Conservation (phyloP, 208 protist species). For the Herpetomonas samuelpessoai region DNA sequence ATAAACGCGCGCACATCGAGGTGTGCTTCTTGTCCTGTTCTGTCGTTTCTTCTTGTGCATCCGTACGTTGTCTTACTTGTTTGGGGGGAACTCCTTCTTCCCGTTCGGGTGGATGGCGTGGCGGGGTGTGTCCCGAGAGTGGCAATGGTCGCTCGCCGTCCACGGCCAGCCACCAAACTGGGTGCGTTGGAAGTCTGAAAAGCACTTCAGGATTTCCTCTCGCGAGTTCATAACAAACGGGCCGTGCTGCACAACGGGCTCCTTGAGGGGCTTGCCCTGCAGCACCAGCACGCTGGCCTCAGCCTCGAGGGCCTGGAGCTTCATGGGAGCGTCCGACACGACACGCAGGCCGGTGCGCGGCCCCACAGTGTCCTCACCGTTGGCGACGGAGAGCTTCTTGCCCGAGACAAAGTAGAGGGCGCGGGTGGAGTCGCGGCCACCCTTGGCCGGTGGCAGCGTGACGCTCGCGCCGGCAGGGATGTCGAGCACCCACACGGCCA, state of each 20-base stretch:
- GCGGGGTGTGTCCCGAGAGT: conserved; percentile 33
- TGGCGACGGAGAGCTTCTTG: conserved; percentile 13
- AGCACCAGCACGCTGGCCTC: conserved; percentile 45
- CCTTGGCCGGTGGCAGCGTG: conserved; percentile 24
- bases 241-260: conserved; percentile 89
- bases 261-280: conserved; percentile 65
- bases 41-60: too few relatives aligned
- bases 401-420: conserved; percentile 44
- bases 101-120: conserved; percentile 35
- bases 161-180: conserved; percentile 65
- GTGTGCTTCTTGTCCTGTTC: too few relatives aligned
- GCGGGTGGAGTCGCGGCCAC: conserved; percentile 22
- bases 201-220: conserved; percentile 86
- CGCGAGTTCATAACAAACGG: conserved; percentile 95
- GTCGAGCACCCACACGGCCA: conserved; percentile 42
- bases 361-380: conserved; percentile 11
- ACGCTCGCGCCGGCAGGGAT: conserved; percentile 26
- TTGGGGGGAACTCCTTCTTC: conserved; percentile 30
- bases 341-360: conserved; percentile 26
- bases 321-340: conserved; percentile 18
- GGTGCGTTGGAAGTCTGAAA: conserved; percentile 68
- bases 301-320: conserved; percentile 16
- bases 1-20: too few relatives aligned
- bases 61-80: conserved; percentile 6
- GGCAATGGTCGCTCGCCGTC: conserved; percentile 33